Percentiles rank a stretch among this genome's conserved stretches.
phyloP scores from a whole-genome alignment of 768 basidiomycete species.

The Psilocybe subaeruginosa region DNA sequence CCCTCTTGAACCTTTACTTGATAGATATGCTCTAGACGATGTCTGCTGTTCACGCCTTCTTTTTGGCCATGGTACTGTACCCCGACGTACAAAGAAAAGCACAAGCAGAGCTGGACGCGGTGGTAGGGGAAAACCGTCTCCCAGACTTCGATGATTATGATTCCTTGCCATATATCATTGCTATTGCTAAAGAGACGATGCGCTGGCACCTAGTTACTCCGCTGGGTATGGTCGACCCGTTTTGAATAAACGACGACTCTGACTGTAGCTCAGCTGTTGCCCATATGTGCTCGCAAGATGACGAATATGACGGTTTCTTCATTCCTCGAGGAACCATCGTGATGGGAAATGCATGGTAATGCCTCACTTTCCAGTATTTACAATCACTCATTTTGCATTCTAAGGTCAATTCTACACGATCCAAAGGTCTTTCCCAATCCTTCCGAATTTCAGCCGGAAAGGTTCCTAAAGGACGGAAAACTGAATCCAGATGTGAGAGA shows the following conservation, averaged over 20 bases:
- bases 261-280: constrained; percentile 21
- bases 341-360: constrained; percentile 33
- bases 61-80: constrained; percentile 27
- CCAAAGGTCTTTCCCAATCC: constrained; percentile 34
- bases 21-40: constrained; percentile 19
- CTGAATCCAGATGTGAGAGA: constrained; percentile 15
- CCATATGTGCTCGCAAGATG: constrained; percentile 30
- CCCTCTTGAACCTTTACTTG: background rate
- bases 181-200: constrained; percentile 16
- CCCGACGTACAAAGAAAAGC: constrained; percentile 29
- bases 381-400: constrained; percentile 11
- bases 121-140: constrained; percentile 30
- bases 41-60: constrained; percentile 23
- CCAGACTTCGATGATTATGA: constrained; percentile 30
- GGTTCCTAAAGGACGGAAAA: constrained; percentile 26
- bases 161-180: constrained; percentile 29
- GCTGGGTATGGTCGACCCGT: constrained; percentile 17
- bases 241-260: background rate
- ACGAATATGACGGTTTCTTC: constrained; percentile 34
- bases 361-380: background rate
- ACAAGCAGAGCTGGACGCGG: constrained; percentile 35
- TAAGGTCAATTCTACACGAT: constrained; percentile 39
- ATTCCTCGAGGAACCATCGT: constrained; percentile 35
- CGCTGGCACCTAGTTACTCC: constrained; percentile 18
- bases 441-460: constrained; percentile 30